Base-by-base conservation (phyloP, 2,329 filamentous ascomycete species). In the Ustulina deusta region DNA sequence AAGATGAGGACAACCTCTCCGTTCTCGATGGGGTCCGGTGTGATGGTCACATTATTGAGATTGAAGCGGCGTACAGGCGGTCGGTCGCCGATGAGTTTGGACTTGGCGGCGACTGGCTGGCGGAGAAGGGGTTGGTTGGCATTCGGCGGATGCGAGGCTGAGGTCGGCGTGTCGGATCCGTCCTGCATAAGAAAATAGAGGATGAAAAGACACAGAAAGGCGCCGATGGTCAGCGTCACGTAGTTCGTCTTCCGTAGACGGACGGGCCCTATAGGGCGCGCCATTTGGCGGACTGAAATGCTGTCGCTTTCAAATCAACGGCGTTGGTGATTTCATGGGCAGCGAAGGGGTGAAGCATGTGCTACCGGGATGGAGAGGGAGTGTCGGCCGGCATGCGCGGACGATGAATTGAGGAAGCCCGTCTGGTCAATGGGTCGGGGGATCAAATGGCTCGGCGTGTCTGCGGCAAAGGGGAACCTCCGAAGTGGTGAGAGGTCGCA, bases 31-130 rank as follows among this genome's bases (percentile, higher is more conserved):
- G 96, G 93, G 71, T 92, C 87, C 59, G 86, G 79, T 22, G 94
- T 92, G 65, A 93, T 93, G 49, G 94, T 97, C 74, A 98, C 88
- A 81, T 95, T 94, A 85, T 98, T 98, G 81, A 99, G 91, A 79
- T 97, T 90, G 84, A 97, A 98, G 79, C 93, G 94, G 42, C 93
- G 89, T 54, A 99, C 94, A 9, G 95, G 94, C 61, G 95, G 94
- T 56, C 94, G 91, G 49, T 85, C 83, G 63, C 81, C 77, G 72
- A 81, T 85, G 57, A 88, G 85, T 78, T 84, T 87, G 65, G 81
- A 82, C 72, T 89, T 87, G 27, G 87, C 83, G 78, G 76, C 71
- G 77, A 76, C 73, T 6, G 79, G 76, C 73, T 93, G 94, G 76
- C 87, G 85, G 81, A 93, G 93, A 38, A 91, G 90, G 65, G 91